phyloP scores from a whole-genome alignment of 352 stramenopile genomes.

The Phytopythium aichiense region DNA sequence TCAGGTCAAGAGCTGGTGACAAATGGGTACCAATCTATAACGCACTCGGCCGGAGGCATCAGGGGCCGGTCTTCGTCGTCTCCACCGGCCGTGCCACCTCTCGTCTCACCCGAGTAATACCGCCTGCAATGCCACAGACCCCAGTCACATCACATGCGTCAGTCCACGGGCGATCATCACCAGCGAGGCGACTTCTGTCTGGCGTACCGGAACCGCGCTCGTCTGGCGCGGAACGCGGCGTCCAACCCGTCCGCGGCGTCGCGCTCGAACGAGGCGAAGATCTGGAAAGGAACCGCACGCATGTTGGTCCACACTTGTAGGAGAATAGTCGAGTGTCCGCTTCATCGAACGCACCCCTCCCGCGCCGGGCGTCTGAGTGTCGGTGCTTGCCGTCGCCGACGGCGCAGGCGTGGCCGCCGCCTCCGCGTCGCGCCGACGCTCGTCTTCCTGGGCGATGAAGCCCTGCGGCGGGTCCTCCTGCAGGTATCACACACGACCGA shows the following conservation, averaged over 20 bases:
- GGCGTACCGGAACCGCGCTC: not conserved
- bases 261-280: not conserved
- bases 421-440: not conserved
- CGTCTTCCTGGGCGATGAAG: conserved; percentile 22
- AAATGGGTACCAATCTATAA: not conserved
- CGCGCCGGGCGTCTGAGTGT: conserved; percentile 13
- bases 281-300: not conserved
- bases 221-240: conserved; percentile 6
- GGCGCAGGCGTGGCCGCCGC: not conserved
- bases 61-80: not conserved
- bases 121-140: not conserved
- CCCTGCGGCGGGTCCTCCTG: conserved; percentile 67
- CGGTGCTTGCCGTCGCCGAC: conserved; percentile 10
- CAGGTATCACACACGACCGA: not conserved
- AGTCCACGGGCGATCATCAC: no score
- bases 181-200: no score
- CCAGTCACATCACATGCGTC: not conserved
- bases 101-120: not conserved
- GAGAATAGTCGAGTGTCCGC: no score
- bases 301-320: not conserved
- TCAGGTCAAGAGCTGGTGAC: not conserved
- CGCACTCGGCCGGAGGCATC: not conserved
- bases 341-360: conserved; percentile 1
- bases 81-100: not conserved
- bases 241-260: conserved; percentile 5